Conservation (phyloP, 129 eudicot species). For the Cynara cardunculus region DNA sequence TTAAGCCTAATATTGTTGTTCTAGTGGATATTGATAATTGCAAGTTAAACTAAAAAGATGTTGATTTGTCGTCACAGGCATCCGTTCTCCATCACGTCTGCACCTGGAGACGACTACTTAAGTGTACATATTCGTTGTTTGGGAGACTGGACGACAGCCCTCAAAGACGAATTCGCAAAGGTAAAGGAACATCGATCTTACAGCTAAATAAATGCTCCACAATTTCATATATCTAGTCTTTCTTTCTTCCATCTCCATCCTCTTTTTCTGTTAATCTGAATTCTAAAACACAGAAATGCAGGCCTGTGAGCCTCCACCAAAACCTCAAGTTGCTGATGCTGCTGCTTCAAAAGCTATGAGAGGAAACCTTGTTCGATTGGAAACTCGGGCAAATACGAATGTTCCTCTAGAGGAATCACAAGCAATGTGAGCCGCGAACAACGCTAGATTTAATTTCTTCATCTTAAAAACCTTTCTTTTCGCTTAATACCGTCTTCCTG, state of each 20-base stretch:
- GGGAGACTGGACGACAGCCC: conserved; percentile 97
- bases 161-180: conserved; percentile 61
- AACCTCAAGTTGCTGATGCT: conserved; percentile 31
- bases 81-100: conserved; percentile 98
- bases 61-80: conserved; percentile 51
- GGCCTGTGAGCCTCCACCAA: conserved; percentile 61
- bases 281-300: conserved; percentile 46
- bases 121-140: conserved; percentile 89
- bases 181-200: conserved; percentile 27
- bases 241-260: not conserved
- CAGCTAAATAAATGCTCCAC: not conserved
- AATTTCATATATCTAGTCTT: not conserved
- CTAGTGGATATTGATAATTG: not conserved
- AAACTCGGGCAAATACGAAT: conserved; percentile 42
- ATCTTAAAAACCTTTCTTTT: not conserved
- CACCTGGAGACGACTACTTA: conserved; percentile 82
- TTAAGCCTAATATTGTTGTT: no score
- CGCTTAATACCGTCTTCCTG: not conserved
- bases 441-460: not conserved
- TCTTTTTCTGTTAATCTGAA: conserved; percentile 31
- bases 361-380: conserved; percentile 44
- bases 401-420: conserved; percentile 31
- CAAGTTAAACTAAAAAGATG: not conserved
- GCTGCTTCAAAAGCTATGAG: conserved; percentile 34
- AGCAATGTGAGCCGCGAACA: conserved; percentile 32